phyloP scores from a whole-genome alignment of 306 rosid genomes.

The Vicia villosa region DNA sequence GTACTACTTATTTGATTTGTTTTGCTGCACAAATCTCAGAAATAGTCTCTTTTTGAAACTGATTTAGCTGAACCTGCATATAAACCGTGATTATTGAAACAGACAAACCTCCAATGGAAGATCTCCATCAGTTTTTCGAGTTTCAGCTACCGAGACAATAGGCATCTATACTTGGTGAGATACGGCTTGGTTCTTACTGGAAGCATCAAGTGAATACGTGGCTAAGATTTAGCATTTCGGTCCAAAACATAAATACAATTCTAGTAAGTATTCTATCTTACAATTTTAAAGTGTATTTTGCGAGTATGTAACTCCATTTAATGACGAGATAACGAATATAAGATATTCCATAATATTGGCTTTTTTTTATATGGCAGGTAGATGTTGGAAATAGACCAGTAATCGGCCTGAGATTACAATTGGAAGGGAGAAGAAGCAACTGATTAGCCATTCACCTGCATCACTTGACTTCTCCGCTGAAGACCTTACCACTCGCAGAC shows the following conservation, averaged over 20 bases:
- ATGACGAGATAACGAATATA: too few relatives aligned
- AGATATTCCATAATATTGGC: not conserved
- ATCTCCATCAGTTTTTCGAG: constrained; percentile 85
- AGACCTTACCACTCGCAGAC: constrained; percentile 69
- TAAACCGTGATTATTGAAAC: constrained; percentile 37
- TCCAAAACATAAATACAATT: constrained; percentile 72
- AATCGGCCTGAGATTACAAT: constrained; percentile 71
- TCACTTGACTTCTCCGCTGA: constrained; percentile 73
- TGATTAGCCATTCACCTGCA: constrained; percentile 81
- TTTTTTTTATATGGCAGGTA: constrained; percentile 51
- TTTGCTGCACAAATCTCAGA: constrained; percentile 17
- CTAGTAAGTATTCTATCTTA: constrained; percentile 50
- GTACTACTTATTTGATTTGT: constrained; percentile 25
- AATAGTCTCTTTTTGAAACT: constrained; percentile 16
- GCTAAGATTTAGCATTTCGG: constrained; percentile 77
- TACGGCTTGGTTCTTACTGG: constrained; percentile 78
- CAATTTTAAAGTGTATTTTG: constrained; percentile 3
- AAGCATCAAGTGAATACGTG: constrained; percentile 65
- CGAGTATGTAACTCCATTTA: not conserved
- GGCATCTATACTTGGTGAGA: constrained; percentile 84
- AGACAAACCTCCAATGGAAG: constrained; percentile 84
- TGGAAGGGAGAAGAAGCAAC: constrained; percentile 87
- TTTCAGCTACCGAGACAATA: constrained; percentile 90
- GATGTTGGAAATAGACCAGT: constrained; percentile 96
- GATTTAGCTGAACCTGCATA: constrained; percentile 18